phyloP scores from a whole-genome alignment of 2,329 filamentous ascomycete species.

The Botrytis porri region DNA sequence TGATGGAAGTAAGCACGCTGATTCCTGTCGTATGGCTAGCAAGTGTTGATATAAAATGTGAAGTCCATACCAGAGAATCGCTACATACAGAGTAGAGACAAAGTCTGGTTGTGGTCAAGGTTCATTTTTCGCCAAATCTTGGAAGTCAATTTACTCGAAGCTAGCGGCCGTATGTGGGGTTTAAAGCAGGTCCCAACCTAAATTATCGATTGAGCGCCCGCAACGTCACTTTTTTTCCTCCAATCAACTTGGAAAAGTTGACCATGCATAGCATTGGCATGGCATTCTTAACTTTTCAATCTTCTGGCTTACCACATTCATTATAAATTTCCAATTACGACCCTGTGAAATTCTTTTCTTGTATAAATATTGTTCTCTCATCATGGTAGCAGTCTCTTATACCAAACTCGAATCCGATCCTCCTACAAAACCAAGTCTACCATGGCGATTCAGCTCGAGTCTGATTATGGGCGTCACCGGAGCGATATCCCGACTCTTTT shows the following conservation, averaged over 20 bases:
- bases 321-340: neutral
- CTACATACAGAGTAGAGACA: neutral
- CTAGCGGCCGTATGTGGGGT: slow-evolving; percentile 3
- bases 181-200: neutral
- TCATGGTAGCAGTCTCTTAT: slow-evolving; percentile 18
- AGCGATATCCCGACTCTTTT: slow-evolving; percentile 67
- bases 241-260: neutral
- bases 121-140: neutral
- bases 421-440: slow-evolving; percentile 40
- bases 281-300: slow-evolving; percentile 3
- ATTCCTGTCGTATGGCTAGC: no score
- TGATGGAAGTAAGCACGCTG: no score
- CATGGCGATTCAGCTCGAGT: slow-evolving; percentile 73
- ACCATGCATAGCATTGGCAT: neutral
- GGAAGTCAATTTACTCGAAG: neutral
- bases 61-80: neutral
- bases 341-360: neutral
- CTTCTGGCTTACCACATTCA: neutral
- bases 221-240: slow-evolving; percentile 14
- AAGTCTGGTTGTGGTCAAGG: neutral
- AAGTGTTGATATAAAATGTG: neutral
- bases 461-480: slow-evolving; percentile 72
- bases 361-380: neutral
- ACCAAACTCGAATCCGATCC: slow-evolving; percentile 21
- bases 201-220: neutral